Base-by-base conservation (phyloP, 805 yeast species). In the Ogataea ganodermae region DNA sequence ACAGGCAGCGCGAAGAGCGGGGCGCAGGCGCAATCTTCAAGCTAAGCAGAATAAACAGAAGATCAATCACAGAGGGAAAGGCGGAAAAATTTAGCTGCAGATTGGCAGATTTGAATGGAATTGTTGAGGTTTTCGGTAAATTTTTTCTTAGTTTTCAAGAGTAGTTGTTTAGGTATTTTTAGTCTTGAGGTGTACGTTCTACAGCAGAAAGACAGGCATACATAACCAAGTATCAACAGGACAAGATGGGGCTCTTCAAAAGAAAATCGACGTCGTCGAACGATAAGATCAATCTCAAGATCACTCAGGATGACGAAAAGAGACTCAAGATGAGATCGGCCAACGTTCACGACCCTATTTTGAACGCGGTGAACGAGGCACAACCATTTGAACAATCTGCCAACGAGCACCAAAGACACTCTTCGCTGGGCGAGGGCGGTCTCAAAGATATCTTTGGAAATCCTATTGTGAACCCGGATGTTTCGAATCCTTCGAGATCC, bases 311-410 rank as follows among this genome's bases (percentile, higher is more conserved):
- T 16, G 85, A 81, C 54, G 75, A 72, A 28, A 72, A 72, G 41
- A 70, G 80, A 51, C 76, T 80, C 58, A 84, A 85, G 60, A 73
- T 80, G 58, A 79, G 86, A 58, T 76, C 89, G 1, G 83, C 81
- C 33, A 79, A 85, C 46, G 81, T 85, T 26, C 89, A 86, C 57
- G 97, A 90, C 69, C 97, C 97, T n/a, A 84, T 94, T 50, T 72
- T 94, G 52, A 78, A 85, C 30, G 99, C 99, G 3, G 95, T 94
- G 38, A 90, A 86, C 62, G 98, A 92, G 68, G 92, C 86, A 7
- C 98, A 94, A 72, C 99, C 99, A 7, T 94, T 89, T 65, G 96
- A 94, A 69, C 80, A 79, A 62, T 59, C 65, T 54, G 61, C 73
- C 71, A 66, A 65, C 45, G 58, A 56, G 22, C 73, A 68, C 48